Percentiles rank a stretch among this genome's conserved stretches.
Evolutionary conservation across 2,329 filamentous ascomycete species (phyloP).

Genomic region (Cladophialophora yegresii): DNA sequence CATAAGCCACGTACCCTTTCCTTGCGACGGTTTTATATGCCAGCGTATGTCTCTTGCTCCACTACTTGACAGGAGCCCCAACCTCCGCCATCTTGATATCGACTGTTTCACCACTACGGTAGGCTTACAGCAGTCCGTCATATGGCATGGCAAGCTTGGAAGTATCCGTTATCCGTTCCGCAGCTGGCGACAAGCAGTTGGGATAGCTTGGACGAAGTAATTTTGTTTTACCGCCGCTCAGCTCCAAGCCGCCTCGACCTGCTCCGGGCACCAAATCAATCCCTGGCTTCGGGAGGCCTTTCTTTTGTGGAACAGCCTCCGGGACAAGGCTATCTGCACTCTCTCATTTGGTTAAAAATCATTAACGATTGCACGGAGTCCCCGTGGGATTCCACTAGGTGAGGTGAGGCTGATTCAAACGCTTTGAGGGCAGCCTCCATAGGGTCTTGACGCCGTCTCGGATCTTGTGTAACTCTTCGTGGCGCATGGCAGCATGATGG

Average conservation of each 20-base stretch:
- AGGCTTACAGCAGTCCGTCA: neutral
- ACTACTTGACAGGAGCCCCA: neutral
- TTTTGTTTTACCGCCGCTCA: neutral
- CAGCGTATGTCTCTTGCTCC: neutral
- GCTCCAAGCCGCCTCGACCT: neutral
- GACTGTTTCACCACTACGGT: neutral
- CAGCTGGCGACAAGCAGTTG: neutral
- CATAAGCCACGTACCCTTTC: neutral
- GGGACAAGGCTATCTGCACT: conserved; percentile 5
- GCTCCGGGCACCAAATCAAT: neutral
- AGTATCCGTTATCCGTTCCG: neutral
- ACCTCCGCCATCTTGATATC: neutral
- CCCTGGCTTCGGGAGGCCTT: neutral
- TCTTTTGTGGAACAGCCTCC: conserved; percentile 7
- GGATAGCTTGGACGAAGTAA: neutral
- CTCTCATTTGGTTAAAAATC: neutral
- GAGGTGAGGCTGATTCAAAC: neutral
- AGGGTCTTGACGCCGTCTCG: neutral
- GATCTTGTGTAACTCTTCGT: conserved; percentile 1
- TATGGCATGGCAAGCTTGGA: neutral
- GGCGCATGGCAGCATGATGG: neutral
- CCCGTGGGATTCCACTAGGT: neutral
- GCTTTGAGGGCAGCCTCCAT: neutral
- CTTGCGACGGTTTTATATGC: neutral
- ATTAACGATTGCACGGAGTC: neutral